Evolutionary conservation across 2,329 filamentous ascomycete species (phyloP), one percentile per base, ranked within the genome.

Genomic region (Diaporthe caulivora): DNA sequence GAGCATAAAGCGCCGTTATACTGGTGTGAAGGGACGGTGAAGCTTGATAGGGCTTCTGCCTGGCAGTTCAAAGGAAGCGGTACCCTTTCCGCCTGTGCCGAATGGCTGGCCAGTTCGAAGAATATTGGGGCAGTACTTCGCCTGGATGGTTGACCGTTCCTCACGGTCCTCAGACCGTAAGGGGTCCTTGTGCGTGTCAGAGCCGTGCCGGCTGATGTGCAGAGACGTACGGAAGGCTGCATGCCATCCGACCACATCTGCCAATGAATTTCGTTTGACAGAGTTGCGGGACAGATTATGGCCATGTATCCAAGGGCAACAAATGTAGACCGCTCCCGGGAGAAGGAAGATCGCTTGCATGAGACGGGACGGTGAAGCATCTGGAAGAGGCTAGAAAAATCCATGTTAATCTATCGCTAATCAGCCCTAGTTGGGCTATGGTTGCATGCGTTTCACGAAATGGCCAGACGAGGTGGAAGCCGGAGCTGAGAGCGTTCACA

Each of bases 261-360:
- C 68, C 71, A 75, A 73, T 60, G n/a, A 72, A 49, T 54, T 65
- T 26, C 37, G 70, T 51, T 70, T 40, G 42, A 51, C n/a, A 31
- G 26, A 58, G 69, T 40, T 70, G 51, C 72, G 51, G 67, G 42
- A 31, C 44, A 58, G 65, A 31, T 40, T 29, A 64, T 37, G 57
- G 34, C 65, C 55, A 31, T 55, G 49, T 44, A 58, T 29, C 26
- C 26, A 24, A 49, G 64, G 58, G 54, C 34, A 70, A 53, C 67
- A 75, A n/a, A 68, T 40, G 57, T 75, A 68, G 71, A 67, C 71
- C 57, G 60, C 53, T 42, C 40, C 44, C 67, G 71, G 40, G 11
- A 62, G 5, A 31, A 55, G 55, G 57, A 49, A 72, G 37, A 60
- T 21, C 49, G 60, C 37, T 67, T 57, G 40, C 49, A 65, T 65